phyloP scores from a whole-genome alignment of 108 stramenopile species.

The Discostella pseudostelligera region DNA sequence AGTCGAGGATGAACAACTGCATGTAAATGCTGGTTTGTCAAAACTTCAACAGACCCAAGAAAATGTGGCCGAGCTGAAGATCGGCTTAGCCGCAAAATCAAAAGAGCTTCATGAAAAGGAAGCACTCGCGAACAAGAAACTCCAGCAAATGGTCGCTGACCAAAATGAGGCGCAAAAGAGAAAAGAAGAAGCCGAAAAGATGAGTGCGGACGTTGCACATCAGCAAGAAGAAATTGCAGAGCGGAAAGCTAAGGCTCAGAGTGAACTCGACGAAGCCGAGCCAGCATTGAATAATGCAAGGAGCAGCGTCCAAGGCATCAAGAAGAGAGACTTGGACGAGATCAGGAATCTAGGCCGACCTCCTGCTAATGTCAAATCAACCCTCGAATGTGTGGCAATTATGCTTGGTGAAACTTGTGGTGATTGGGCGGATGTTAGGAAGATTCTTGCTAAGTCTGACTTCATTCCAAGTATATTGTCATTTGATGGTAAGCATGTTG shows the following conservation, averaged over 20 bases:
- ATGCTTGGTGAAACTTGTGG: constrained; percentile 91
- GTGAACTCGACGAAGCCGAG: constrained; percentile 94
- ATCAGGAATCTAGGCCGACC: constrained; percentile 90
- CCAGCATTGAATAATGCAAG: constrained; percentile 92
- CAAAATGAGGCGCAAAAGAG: constrained; percentile 95
- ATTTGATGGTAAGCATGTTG: constrained; percentile 55
- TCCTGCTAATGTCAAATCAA: constrained; percentile 90
- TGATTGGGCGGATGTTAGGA: constrained; percentile 95
- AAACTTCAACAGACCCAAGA: constrained; percentile 93
- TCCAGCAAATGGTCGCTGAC: constrained; percentile 98
- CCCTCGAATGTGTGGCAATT: constrained; percentile 93
- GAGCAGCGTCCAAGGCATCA: constrained; percentile 88
- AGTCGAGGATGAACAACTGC: constrained; percentile 95
- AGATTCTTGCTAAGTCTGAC: constrained; percentile 84
- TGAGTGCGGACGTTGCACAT: constrained; percentile 83
- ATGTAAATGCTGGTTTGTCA: constrained; percentile 93
- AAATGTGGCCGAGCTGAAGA: constrained; percentile 89
- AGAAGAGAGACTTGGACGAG: constrained; percentile 96
- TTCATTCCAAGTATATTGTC: constrained; percentile 97
- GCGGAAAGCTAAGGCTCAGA: constrained; percentile 90
- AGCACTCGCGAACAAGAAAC: constrained; percentile 89
- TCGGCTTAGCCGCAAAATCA: constrained; percentile 77
- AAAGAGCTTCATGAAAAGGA: constrained; percentile 86
- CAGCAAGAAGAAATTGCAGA: constrained; percentile 77
- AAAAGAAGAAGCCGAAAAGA: constrained; percentile 89